Percentiles rank a stretch among this genome's conserved stretches.
phyloP scores from a whole-genome alignment of 2,329 filamentous ascomycete genomes.

The Grosmannia penicillata region DNA sequence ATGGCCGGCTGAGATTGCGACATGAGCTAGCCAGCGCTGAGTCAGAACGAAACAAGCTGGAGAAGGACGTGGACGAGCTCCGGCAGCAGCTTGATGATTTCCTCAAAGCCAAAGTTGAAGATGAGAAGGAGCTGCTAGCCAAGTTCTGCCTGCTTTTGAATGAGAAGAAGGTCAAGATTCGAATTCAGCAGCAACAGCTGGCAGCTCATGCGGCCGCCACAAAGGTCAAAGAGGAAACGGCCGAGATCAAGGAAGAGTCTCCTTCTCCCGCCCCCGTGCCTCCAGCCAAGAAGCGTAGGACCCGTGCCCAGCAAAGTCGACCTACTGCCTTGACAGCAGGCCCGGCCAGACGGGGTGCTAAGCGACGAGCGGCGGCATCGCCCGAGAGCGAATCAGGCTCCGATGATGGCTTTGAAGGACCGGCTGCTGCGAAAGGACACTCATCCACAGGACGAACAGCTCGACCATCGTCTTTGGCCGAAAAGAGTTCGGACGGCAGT shows the following conservation, averaged over 20 bases:
- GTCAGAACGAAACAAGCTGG: conserved; percentile 29
- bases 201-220: conserved; percentile 2
- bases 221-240: not conserved
- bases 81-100: conserved; percentile 51
- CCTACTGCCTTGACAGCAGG: not conserved
- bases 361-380: conserved; percentile 19
- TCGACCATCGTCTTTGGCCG: too few relatives aligned
- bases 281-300: not conserved
- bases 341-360: conserved; percentile 14
- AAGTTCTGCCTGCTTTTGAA: conserved; percentile 61
- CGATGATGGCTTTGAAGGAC: conserved; percentile 27
- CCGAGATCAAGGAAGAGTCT: conserved; percentile 13
- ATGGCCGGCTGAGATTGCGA: conserved; percentile 29
- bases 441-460: too few relatives aligned
- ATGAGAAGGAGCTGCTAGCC: conserved; percentile 50
- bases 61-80: conserved; percentile 42
- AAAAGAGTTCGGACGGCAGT: too few relatives aligned
- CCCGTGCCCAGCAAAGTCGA: not conserved
- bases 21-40: conserved; percentile 27
- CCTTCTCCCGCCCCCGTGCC: not conserved
- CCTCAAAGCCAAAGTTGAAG: conserved; percentile 46
- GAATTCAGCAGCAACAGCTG: conserved; percentile 54
- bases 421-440: not conserved
- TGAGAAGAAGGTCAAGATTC: conserved; percentile 67
- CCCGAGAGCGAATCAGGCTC: conserved; percentile 24